These are phyloP conservation scores for Aquilaria yunnanensis DNA, from an alignment of 345 rosid species.

Conservation along the genomic window DNA sequence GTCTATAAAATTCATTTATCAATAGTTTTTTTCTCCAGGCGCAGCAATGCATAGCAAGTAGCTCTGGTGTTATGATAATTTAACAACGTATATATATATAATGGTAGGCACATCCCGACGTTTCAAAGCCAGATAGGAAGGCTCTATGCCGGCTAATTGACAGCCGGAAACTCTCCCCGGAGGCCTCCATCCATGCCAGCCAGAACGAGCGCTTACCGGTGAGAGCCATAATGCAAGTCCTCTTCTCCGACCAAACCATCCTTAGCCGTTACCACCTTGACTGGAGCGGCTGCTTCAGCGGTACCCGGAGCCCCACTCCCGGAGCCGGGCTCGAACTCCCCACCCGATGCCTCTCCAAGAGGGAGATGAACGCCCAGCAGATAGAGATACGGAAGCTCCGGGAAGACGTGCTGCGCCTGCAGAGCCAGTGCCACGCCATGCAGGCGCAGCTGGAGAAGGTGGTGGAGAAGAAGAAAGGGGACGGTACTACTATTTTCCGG, in stretches of 20 bases:
- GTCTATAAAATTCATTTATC: too few species aligned
- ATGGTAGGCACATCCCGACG: constrained; percentile 60
- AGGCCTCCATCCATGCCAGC: constrained; percentile 78
- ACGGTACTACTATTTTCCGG: constrained; percentile 30
- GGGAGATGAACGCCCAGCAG: constrained; percentile 52
- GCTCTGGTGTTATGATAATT: too few species aligned
- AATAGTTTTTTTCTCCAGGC: too few species aligned
- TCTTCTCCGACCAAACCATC: constrained; percentile 70
- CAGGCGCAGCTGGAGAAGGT: constrained; percentile 61
- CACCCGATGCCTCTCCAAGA: constrained; percentile 57
- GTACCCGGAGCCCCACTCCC: constrained; percentile 43
- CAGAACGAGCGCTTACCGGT: constrained; percentile 84
- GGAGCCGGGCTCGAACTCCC: constrained; percentile 27
- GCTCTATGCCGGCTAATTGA: constrained; percentile 61
- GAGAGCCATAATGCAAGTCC: constrained; percentile 70
- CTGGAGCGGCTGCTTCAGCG: constrained; percentile 61
- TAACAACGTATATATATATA: too few species aligned
- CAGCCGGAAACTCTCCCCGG: constrained; percentile 58
- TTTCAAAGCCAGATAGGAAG: constrained; percentile 73
- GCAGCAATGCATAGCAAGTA: too few species aligned
- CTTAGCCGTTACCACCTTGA: constrained; percentile 46
- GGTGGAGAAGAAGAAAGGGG: constrained; percentile 59
- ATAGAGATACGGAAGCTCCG: constrained; percentile 54
- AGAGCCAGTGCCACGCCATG: constrained; percentile 46
- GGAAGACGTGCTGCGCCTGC: constrained; percentile 63